Percentiles rank a stretch among this genome's conserved stretches.
phyloP scores from a whole-genome alignment of 2,329 filamentous ascomycete genomes.

The Microcyclospora pomicola region DNA sequence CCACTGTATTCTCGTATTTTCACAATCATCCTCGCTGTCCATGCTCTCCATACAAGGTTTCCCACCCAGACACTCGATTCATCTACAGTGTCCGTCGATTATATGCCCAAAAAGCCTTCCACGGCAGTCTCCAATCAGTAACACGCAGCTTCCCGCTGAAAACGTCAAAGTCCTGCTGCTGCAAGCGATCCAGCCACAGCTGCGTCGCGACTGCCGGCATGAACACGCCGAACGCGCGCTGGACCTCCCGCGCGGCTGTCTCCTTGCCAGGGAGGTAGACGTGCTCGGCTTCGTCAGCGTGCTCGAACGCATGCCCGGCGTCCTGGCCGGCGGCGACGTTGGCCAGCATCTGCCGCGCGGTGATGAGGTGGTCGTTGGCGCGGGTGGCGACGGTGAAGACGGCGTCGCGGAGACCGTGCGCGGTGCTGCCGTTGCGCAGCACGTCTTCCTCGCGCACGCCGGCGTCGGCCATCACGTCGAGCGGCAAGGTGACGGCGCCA shows the following conservation, averaged over 20 bases:
- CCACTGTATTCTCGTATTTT: no score
- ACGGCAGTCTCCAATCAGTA: constrained; percentile 74
- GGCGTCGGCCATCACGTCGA: constrained; percentile 77
- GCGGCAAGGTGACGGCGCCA: constrained; percentile 61
- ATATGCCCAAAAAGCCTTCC: constrained; percentile 54
- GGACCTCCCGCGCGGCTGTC: constrained; percentile 38
- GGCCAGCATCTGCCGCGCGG: constrained; percentile 78
- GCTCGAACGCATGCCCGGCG: constrained; percentile 78
- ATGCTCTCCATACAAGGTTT: no score
- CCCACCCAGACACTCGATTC: no score
- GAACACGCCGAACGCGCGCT: constrained; percentile 62
- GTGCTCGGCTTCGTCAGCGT: constrained; percentile 61
- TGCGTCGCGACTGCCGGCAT: constrained; percentile 66
- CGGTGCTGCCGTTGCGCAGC: constrained; percentile 63
- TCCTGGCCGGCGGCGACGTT: constrained; percentile 60
- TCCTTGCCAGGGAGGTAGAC: constrained; percentile 29
- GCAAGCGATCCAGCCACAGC: constrained; percentile 63
- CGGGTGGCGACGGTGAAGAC: constrained; percentile 85
- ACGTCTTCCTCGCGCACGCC: constrained; percentile 81
- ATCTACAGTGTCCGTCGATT: constrained; percentile 37
- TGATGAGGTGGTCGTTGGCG: constrained; percentile 91
- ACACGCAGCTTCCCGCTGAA: constrained; percentile 49
- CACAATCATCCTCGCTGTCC: no score
- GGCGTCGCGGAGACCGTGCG: constrained; percentile 70
- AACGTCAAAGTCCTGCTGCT: constrained; percentile 75